Evolutionary conservation across 2,329 filamentous ascomycete genomes (phyloP), one percentile per base, ranked within the genome.

Genomic region (Torrubiellomyces zombiae): DNA sequence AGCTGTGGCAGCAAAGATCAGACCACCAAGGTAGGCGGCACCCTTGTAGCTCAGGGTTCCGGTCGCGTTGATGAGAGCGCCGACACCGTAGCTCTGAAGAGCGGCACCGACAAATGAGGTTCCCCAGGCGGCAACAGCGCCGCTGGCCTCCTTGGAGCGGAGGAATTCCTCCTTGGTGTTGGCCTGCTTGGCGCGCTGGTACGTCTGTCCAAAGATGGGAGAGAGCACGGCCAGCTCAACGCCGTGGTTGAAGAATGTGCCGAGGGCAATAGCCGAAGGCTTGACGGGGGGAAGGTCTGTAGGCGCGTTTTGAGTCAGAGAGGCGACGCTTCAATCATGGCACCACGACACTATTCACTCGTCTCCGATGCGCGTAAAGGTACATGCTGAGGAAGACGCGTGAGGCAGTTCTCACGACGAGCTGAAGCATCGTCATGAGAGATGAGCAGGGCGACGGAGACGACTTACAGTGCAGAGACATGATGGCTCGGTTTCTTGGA

Each of bases 151-250:
- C 67, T 83, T 86, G 41, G 81, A 91, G 55, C 76, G 76, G 56
- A 91, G 59, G 60, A 94, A 95, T 61, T 95, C 86, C 60, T 95
- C 85, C 63, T 89, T 92, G 47, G 76, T 80, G 71, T 92, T 86
- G 53, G 86, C 72, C 32, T 70, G 61, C 67, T 92, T 85, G 40
- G 86, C 85, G 42, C 81, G 78, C 59, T 85, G 75, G 69, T 93
- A 94, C 47, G 82, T 86, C 47, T 91, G 76, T 48, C 89, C 86
- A 52, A 95, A 93, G 55, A 95, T 60, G 35, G 86, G 86, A 31
- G 73, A 68, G 34, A 95, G 70, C 42, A 95, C 72, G 35, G 80
- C 85, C 36, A 89, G 74, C 47, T 89, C 89, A 44, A 82, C 67
- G 44, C 75, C 75, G 60, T 98, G 86, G 67, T 79, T 94, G 74